Percentiles rank a stretch among this genome's conserved stretches.
Evolutionary conservation across 1,284 basidiomycete genomes (phyloP).

Genomic region (Heliocybe sulcata): DNA sequence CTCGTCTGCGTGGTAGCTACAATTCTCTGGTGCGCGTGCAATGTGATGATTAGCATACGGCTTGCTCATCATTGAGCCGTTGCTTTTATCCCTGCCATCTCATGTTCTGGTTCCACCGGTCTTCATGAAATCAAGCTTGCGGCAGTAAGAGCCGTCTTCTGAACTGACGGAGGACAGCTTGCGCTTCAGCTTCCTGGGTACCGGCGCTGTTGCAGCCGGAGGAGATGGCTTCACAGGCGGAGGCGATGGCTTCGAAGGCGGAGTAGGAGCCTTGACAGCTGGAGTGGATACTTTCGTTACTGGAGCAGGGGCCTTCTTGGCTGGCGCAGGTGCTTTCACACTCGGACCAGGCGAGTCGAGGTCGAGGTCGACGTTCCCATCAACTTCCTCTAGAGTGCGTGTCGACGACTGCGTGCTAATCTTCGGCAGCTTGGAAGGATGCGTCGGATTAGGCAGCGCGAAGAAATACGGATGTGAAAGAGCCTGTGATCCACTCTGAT

Average conservation of each 20-base stretch:
- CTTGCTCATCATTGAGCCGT: too few species aligned
- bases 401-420: conserved; percentile 45
- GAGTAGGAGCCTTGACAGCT: too few species aligned
- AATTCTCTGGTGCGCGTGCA: not conserved
- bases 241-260: too few species aligned
- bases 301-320: too few species aligned
- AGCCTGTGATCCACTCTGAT: conserved; percentile 36
- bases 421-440: conserved; percentile 78
- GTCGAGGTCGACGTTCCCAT: conserved; percentile 54
- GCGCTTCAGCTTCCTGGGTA: conserved; percentile 39
- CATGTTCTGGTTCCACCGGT: too few species aligned
- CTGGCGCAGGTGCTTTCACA: conserved; percentile 28
- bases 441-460: conserved; percentile 71
- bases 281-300: too few species aligned
- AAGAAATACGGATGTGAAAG: conserved; percentile 76
- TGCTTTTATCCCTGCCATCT: too few species aligned
- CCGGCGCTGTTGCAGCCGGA: too few species aligned
- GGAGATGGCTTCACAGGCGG: too few species aligned
- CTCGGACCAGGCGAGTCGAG: conserved; percentile 25
- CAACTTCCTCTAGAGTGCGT: conserved; percentile 63
- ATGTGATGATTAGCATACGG: not conserved
- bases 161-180: conserved; percentile 31
- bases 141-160: conserved; percentile 17
- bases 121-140: not conserved
- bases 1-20: conserved; percentile 1